These are phyloP conservation scores for Marasmius tenuissimus DNA, from an alignment of 1,284 basidiomycete genomes.

Conservation along the genomic window DNA sequence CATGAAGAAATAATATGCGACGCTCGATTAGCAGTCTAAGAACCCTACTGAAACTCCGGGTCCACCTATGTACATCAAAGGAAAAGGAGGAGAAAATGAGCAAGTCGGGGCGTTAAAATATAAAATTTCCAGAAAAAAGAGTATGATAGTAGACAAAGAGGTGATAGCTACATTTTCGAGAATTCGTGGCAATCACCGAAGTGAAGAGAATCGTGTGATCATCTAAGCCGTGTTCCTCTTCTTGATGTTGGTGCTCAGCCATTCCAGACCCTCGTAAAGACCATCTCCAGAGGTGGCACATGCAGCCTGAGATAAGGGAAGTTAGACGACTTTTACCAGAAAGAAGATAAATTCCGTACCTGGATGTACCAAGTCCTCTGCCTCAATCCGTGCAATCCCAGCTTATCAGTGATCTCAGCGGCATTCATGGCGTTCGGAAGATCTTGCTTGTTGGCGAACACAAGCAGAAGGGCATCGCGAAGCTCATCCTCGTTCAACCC, in stretches of 20 bases:
- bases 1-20: conserved; percentile 4
- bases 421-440: conserved; percentile 99
- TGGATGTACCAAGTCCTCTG: conserved; percentile 99
- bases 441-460: conserved; percentile 99
- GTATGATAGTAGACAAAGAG: conserved; percentile 26
- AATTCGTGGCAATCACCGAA: conserved; percentile 47
- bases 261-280: conserved; percentile 98
- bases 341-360: conserved; percentile 46
- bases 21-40: conserved; percentile 10
- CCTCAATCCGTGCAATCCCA: conserved; percentile 95
- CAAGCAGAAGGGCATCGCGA: conserved; percentile 95
- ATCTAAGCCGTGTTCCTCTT: conserved; percentile 62
- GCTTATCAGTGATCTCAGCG: conserved; percentile 99
- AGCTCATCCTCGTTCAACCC: conserved; percentile 99
- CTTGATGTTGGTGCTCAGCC: conserved; percentile 91
- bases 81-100: conserved; percentile 7
- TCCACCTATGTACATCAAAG: conserved; percentile 10
- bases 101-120: conserved; percentile 5
- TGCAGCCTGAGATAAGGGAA: conserved; percentile 64
- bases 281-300: conserved; percentile 99
- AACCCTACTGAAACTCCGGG: conserved; percentile 8
- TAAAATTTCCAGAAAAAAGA: conserved; percentile 20
- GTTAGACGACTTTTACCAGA: conserved; percentile 16
- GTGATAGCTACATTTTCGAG: conserved; percentile 44
- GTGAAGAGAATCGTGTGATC: conserved; percentile 38